Evolutionary conservation across 805 yeast genomes (phyloP), one percentile per base, ranked within the genome.

Genomic region (Millerozyma acaciae): DNA sequence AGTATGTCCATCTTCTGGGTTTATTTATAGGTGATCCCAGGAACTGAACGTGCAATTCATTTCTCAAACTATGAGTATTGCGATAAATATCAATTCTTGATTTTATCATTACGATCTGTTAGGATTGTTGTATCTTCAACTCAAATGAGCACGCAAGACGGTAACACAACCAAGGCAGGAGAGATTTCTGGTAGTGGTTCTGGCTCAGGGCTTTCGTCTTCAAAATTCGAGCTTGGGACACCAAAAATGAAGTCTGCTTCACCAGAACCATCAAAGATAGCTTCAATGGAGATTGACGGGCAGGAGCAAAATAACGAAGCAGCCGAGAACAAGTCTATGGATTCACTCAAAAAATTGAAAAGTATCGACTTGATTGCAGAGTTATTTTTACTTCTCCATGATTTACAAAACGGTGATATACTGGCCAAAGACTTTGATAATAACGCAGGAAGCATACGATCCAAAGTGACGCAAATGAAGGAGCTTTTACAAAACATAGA

Each of bases 361-460:
- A 39, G 51, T n/a, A 48, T 55, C 13, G 65, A 64, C 40, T 42
- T 65, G 3, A 47, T 66, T 4, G 68, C 69, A 5, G 70, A 65
- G 22, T 39, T 66, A 28, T 65, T 56, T 37, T 48, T 43, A 9
- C 46, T 63, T 13, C 43, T 66, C 4, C 64, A 60, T 33, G 58
- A 57, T 26, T 47, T 66, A 20, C 55, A 57, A 20, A 43, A 45
- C 7, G 70, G 68, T n/a, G 50, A 44, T 15, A 39, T 62, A 12
- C 63, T 55, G 56, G 58, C 66, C 6, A 61, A 63, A 35, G 70
- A 66, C 38, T 64, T 66, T 37, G 68, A 63, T 37, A 65, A 62
- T 44, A 54, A 61, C 34, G 56, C 64, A 5, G 71, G 71, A 9
- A 53, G 60, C 27, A 49, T 62, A 27, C 53, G 70, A 28, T 53